Percentiles rank a stretch among this genome's conserved stretches.
Evolutionary conservation across 2,329 filamentous ascomycete species (phyloP).

Genomic region (Kalmusia sp.): DNA sequence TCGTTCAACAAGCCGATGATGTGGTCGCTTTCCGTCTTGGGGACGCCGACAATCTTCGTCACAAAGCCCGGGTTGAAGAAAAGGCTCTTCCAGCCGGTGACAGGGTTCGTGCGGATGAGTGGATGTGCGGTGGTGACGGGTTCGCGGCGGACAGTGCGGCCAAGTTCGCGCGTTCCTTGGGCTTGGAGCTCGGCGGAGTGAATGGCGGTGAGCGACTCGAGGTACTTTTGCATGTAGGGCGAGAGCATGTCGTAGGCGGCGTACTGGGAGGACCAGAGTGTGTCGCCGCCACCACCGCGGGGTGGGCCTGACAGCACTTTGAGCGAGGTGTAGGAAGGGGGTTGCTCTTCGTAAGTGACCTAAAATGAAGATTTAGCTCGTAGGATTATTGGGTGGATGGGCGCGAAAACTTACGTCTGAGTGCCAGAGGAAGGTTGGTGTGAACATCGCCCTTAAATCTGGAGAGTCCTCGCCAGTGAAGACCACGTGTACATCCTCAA

Average conservation of each 20-base stretch:
- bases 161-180: conserved; percentile 56
- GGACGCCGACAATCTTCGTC: conserved; percentile 64
- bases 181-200: conserved; percentile 64
- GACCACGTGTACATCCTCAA: conserved; percentile 65
- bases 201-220: conserved; percentile 63
- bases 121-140: conserved; percentile 64
- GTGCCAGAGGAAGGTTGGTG: conserved; percentile 63
- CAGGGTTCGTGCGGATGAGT: conserved; percentile 65
- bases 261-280: conserved; percentile 65
- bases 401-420: conserved; percentile 54
- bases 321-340: conserved; percentile 64
- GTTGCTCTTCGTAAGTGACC: conserved; percentile 65
- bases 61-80: conserved; percentile 68
- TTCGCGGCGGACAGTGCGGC: conserved; percentile 60
- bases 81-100: conserved; percentile 67
- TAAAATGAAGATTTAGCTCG: conserved; percentile 20
- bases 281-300: conserved; percentile 63
- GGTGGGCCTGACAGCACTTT: conserved; percentile 63
- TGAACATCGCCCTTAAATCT: conserved; percentile 62
- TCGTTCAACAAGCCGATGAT: conserved; percentile 62
- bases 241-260: conserved; percentile 65
- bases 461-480: conserved; percentile 60
- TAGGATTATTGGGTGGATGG: not conserved
- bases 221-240: conserved; percentile 63
- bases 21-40: conserved; percentile 62